These are phyloP conservation scores for Candida qinlingensis DNA, from an alignment of 805 yeast genomes.

Conservation along the genomic window DNA sequence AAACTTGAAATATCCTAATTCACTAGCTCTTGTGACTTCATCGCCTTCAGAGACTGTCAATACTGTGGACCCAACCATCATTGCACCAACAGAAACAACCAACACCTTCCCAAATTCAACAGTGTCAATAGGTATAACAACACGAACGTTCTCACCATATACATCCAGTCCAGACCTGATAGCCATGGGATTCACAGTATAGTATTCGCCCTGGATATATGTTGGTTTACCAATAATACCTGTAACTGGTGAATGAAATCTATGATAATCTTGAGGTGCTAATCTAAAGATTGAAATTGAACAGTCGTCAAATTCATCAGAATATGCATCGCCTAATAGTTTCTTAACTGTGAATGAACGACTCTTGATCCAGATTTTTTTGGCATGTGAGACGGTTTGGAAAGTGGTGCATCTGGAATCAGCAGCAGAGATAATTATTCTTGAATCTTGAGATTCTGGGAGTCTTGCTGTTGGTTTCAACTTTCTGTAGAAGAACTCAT, in stretches of 20 bases:
- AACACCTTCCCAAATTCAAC: constrained; percentile 72
- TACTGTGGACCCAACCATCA: constrained; percentile 95
- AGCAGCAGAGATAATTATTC: constrained; percentile 45
- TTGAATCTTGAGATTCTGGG: constrained; percentile 41
- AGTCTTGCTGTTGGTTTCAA: constrained; percentile 68
- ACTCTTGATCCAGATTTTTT: constrained; percentile 87
- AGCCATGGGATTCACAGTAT: constrained; percentile 98
- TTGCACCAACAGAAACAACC: constrained; percentile 87
- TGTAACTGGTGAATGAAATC: constrained; percentile 85
- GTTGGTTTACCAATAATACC: constrained; percentile 66
- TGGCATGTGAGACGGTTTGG: constrained; percentile 52
- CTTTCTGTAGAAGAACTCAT: constrained; percentile 83
- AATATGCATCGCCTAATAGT: constrained; percentile 41
- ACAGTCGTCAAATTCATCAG: constrained; percentile 36
- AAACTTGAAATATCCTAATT: constrained; percentile 90
- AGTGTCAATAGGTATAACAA: constrained; percentile 71
- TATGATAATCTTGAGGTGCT: constrained; percentile 96
- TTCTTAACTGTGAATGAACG: constrained; percentile 62
- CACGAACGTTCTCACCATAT: constrained; percentile 85
- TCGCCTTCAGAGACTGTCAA: constrained; percentile 62
- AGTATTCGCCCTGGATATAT: constrained; percentile 82
- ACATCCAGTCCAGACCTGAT: constrained; percentile 83
- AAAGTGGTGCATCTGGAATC: constrained; percentile 83
- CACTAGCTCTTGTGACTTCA: constrained; percentile 62
- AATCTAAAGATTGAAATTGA: constrained; percentile 76